Percentiles rank a stretch among this genome's conserved stretches.
phyloP scores from a whole-genome alignment of 2,329 filamentous ascomycete species.

The Simplicillium sp. region DNA sequence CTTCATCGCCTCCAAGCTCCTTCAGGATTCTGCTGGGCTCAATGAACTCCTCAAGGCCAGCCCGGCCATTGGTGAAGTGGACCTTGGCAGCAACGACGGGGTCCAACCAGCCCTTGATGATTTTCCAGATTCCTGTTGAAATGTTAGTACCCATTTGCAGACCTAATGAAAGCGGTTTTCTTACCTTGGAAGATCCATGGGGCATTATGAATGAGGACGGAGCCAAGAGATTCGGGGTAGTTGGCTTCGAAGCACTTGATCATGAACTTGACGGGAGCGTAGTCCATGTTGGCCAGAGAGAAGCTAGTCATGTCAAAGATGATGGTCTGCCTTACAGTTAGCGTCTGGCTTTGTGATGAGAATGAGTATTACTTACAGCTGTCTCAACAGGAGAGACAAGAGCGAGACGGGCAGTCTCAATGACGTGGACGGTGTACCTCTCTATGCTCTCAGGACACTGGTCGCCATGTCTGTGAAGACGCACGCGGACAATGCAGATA shows the following conservation, averaged over 20 bases:
- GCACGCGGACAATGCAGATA: constrained; percentile 75
- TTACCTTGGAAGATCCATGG: constrained; percentile 57
- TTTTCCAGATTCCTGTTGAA: constrained; percentile 35
- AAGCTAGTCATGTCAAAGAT: constrained; percentile 89
- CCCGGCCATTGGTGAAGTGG: constrained; percentile 54
- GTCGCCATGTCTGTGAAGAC: constrained; percentile 72
- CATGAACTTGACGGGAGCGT: constrained; percentile 68
- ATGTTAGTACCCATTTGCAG: neutral
- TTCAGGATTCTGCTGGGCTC: constrained; percentile 30
- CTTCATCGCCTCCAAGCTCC: constrained; percentile 56
- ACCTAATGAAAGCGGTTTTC: constrained; percentile 1
- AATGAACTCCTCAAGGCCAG: constrained; percentile 55
- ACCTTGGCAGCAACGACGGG: constrained; percentile 66
- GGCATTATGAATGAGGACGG: constrained; percentile 64
- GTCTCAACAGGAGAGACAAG: constrained; percentile 77
- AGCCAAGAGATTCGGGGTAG: constrained; percentile 64
- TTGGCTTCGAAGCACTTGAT: constrained; percentile 73
- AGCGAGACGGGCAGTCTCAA: constrained; percentile 86
- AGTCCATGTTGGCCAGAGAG: constrained; percentile 66
- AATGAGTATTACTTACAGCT: constrained; percentile 54
- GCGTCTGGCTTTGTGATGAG: too few species aligned
- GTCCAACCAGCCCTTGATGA: constrained; percentile 69
- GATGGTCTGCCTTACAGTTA: constrained; percentile 52
- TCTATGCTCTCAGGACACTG: constrained; percentile 77
- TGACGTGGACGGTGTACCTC: constrained; percentile 84